Conservation (phyloP, 208 protist species). For the Acanthamoeba culbertsoni region DNA sequence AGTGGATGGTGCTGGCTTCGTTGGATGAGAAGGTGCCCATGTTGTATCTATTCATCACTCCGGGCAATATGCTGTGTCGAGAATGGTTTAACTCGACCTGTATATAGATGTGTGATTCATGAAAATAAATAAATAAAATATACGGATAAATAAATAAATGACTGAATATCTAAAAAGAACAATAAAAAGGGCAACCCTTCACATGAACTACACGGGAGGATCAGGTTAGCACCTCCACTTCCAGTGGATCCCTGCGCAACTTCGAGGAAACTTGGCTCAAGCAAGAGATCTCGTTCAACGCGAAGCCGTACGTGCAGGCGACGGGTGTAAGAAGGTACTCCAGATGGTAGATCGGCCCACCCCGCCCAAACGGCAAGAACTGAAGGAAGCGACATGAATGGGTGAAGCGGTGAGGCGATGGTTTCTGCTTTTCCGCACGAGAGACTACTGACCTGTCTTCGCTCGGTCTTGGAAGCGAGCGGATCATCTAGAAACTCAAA, state of each 20-base stretch:
- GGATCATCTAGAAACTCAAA: conserved; percentile 54
- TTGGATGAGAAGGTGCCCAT: conserved; percentile 72
- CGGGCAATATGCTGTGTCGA: conserved; percentile 64
- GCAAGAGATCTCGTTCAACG: conserved; percentile 70
- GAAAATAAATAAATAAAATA: neutral
- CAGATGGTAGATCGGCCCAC: conserved; percentile 72
- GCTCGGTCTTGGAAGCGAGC: neutral
- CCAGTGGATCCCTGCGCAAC: conserved; percentile 65
- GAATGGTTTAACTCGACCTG: conserved; percentile 74
- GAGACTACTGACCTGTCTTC: neutral
- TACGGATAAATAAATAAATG: too few species aligned
- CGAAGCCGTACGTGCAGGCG: conserved; percentile 68
- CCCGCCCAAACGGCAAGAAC: conserved; percentile 74
- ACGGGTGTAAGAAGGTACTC: conserved; percentile 73
- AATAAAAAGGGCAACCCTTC: too few species aligned
- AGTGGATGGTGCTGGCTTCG: conserved; percentile 73
- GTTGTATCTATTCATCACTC: conserved; percentile 69
- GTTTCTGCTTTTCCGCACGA: too few species aligned
- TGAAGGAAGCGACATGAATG: neutral
- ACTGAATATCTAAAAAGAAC: too few species aligned
- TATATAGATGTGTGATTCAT: neutral
- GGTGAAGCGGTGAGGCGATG: neutral
- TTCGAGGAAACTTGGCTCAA: conserved; percentile 68
- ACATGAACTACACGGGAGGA: neutral
- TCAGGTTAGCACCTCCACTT: conserved; percentile 35